Evolutionary conservation across 176 grass and related monocot species (phyloP).

Genomic region (Bromus sterilis): DNA sequence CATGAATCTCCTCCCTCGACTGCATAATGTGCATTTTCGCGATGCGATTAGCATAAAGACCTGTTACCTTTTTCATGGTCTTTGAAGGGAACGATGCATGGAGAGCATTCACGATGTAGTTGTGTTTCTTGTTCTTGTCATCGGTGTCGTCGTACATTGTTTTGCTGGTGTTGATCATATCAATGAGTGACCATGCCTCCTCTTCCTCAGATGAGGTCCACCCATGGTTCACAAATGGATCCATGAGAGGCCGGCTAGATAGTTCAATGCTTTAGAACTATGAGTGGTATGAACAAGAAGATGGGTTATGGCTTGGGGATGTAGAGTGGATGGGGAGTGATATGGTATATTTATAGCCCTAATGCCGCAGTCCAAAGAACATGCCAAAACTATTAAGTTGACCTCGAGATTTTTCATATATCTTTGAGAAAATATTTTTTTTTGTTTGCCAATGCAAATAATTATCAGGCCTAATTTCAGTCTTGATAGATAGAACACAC

Average conservation of each 20-base stretch:
- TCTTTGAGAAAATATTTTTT: not conserved
- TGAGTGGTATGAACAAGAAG: not conserved
- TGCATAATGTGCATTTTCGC: not conserved
- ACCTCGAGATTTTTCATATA: not conserved
- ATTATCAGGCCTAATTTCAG: not conserved
- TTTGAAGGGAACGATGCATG: not conserved
- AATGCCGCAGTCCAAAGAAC: not conserved
- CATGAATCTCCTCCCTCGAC: not conserved
- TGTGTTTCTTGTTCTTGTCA: not conserved
- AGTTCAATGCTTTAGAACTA: not conserved
- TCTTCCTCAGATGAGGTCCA: not conserved
- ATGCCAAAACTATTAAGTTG: not conserved
- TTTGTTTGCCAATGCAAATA: not conserved
- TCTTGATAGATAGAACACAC: not conserved
- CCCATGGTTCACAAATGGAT: not conserved
- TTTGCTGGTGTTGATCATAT: not conserved
- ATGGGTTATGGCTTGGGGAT: not conserved
- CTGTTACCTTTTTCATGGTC: not conserved
- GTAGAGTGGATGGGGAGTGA: not conserved
- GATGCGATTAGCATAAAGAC: slow-evolving; percentile 3
- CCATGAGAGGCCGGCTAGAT: not conserved
- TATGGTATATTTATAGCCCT: not conserved
- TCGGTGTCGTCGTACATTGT: no score
- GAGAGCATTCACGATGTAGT: not conserved
- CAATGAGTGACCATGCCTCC: not conserved